Evolutionary conservation across 1,139 yeast species (phyloP).

Genomic region (Casaregolazyma lundiana): DNA sequence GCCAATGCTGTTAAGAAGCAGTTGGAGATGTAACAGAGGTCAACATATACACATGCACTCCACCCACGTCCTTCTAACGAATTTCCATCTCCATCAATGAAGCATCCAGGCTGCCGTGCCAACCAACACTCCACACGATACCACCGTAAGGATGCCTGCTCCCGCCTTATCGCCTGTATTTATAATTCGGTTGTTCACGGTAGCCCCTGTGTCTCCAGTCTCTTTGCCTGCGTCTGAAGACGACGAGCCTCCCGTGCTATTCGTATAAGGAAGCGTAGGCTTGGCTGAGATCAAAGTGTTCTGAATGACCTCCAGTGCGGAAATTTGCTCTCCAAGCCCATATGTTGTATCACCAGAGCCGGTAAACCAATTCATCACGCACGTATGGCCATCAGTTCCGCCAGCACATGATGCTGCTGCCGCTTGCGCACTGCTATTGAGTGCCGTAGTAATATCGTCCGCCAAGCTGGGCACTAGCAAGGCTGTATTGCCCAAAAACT

Average conservation of each 20-base stretch:
- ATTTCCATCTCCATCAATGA: slow-evolving; percentile 6
- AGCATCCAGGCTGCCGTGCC: slow-evolving; percentile 74
- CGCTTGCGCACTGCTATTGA: slow-evolving; percentile 64
- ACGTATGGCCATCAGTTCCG: slow-evolving; percentile 83
- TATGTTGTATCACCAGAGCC: slow-evolving; percentile 72
- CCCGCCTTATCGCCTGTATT: slow-evolving; percentile 68
- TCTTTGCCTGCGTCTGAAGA: slow-evolving; percentile 34
- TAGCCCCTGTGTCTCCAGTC: slow-evolving; percentile 23
- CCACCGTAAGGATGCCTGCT: slow-evolving; percentile 76
- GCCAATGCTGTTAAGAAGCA: too few relatives aligned
- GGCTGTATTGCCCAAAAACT: slow-evolving; percentile 74
- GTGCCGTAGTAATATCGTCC: slow-evolving; percentile 46
- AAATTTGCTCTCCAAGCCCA: slow-evolving; percentile 95
- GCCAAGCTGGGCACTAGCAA: slow-evolving; percentile 61
- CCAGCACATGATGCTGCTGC: slow-evolving; percentile 84
- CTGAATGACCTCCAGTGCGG: slow-evolving; percentile 75
- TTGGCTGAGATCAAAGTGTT: slow-evolving; percentile 52
- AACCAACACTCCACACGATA: slow-evolving; percentile 60
- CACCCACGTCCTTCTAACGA: too few relatives aligned
- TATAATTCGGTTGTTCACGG: slow-evolving; percentile 25
- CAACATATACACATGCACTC: too few relatives aligned
- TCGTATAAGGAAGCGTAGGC: slow-evolving; percentile 50
- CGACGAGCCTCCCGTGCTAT: slow-evolving; percentile 49
- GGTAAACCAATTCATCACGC: slow-evolving; percentile 77
- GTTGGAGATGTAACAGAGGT: too few relatives aligned